Evolutionary conservation across 352 stramenopile species (phyloP).

Genomic region (Phytophthora pinifolia): DNA sequence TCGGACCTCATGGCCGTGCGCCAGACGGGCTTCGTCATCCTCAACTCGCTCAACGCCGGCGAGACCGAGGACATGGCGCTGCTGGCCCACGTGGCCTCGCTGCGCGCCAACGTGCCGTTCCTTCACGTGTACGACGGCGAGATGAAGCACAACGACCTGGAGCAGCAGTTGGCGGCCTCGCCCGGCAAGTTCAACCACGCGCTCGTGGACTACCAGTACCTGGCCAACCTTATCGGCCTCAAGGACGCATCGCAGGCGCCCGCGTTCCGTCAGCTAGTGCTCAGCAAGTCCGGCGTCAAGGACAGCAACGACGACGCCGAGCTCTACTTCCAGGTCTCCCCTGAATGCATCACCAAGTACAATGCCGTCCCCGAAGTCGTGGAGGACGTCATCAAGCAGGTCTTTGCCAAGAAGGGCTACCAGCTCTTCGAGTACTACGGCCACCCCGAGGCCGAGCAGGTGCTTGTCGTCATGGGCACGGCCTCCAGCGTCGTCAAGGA

Average conservation of each 20-base stretch:
- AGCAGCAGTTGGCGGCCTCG: slow-evolving; percentile 41
- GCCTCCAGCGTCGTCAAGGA: slow-evolving; percentile 88
- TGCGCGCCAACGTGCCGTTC: slow-evolving; percentile 90
- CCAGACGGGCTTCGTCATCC: slow-evolving; percentile 89
- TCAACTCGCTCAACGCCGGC: slow-evolving; percentile 83
- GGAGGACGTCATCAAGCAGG: slow-evolving; percentile 79
- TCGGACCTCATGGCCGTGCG: slow-evolving; percentile 92
- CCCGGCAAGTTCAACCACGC: slow-evolving; percentile 63
- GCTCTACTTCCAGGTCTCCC: slow-evolving; percentile 92
- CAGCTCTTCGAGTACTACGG: slow-evolving; percentile 92
- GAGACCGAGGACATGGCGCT: slow-evolving; percentile 93
- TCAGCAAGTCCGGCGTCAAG: slow-evolving; percentile 46
- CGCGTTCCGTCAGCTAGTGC: slow-evolving; percentile 68
- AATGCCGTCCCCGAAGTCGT: slow-evolving; percentile 61
- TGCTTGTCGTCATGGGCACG: slow-evolving; percentile 92
- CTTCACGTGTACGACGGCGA: slow-evolving; percentile 94
- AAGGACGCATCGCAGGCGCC: slow-evolving; percentile 40
- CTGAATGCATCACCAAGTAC: slow-evolving; percentile 86
- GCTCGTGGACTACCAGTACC: slow-evolving; percentile 67
- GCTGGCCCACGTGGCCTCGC: slow-evolving; percentile 88
- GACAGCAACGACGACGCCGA: slow-evolving; percentile 72
- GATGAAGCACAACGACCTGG: slow-evolving; percentile 85
- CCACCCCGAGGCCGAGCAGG: slow-evolving; percentile 78
- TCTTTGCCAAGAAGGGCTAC: slow-evolving; percentile 83
- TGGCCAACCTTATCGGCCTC: slow-evolving; percentile 69